These are phyloP conservation scores for Stevia rebaudiana DNA, from an alignment of 140 eudicot species.

Conservation along the genomic window DNA sequence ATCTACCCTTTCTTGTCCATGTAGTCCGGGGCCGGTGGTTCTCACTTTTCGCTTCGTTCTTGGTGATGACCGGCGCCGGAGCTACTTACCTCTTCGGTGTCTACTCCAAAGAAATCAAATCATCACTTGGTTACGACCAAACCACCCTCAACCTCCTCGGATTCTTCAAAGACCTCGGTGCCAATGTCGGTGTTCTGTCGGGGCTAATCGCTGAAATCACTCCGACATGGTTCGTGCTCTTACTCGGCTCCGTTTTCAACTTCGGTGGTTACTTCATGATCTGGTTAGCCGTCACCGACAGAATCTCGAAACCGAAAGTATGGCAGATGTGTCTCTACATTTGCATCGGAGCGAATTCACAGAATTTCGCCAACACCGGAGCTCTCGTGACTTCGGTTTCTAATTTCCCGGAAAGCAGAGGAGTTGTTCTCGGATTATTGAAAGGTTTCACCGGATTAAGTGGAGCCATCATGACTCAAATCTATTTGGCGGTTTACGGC, in stretches of 20 bases:
- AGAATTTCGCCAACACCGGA: constrained; percentile 49
- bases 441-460: constrained; percentile 56
- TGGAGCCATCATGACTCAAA: constrained; percentile 52
- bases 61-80: constrained; percentile 44
- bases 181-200: constrained; percentile 42
- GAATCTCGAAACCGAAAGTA: constrained; percentile 34
- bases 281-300: constrained; percentile 40
- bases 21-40: constrained; percentile 41
- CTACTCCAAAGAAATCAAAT: constrained; percentile 43
- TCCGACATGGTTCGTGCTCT: constrained; percentile 45
- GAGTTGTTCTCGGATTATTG: constrained; percentile 40
- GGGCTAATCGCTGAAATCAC: constrained; percentile 44
- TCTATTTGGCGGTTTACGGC: constrained; percentile 46
- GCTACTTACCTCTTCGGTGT: constrained; percentile 42
- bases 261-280: constrained; percentile 42
- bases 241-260: constrained; percentile 41
- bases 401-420: constrained; percentile 51
- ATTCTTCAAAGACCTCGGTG: constrained; percentile 53
- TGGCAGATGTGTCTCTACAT: constrained; percentile 54
- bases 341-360: constrained; percentile 47
- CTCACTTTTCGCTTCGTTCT: constrained; percentile 39
- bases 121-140: constrained; percentile 44
- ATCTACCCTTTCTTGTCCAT: constrained; percentile 18
- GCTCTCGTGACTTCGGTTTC: constrained; percentile 46
- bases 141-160: constrained; percentile 49